phyloP scores from a whole-genome alignment of 805 yeast species.

The Yarrowia porcina region DNA sequence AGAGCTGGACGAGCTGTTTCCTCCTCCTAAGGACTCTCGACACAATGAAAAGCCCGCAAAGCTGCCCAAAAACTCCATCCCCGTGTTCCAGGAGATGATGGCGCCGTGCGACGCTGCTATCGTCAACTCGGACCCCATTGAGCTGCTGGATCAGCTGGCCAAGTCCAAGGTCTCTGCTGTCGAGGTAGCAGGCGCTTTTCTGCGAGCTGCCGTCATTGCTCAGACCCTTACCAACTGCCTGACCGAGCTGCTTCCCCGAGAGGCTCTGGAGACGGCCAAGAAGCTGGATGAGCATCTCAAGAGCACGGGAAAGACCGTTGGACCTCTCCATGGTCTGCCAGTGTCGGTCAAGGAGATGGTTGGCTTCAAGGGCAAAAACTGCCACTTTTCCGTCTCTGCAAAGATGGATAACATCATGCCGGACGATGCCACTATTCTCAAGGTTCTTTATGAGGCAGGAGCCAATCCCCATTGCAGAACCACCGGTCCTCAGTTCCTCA shows the following conservation, averaged over 20 bases:
- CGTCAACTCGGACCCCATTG: slow-evolving; percentile 34
- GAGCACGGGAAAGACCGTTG: slow-evolving; percentile 48
- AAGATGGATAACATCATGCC: slow-evolving; percentile 12
- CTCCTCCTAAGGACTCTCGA: slow-evolving; percentile 29
- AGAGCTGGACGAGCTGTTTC: slow-evolving; percentile 29
- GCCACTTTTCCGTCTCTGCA: slow-evolving; percentile 8
- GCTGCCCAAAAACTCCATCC: slow-evolving; percentile 30
- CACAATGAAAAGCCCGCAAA: slow-evolving; percentile 28
- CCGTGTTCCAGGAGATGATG: slow-evolving; percentile 28
- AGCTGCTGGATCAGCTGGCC: slow-evolving; percentile 43
- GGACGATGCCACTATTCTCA: slow-evolving; percentile 27
- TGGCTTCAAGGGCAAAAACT: slow-evolving; percentile 24
- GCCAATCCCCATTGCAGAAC: slow-evolving; percentile 65
- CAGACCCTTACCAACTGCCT: slow-evolving; percentile 58
- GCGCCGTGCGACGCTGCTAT: slow-evolving; percentile 27
- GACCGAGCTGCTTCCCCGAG: slow-evolving; percentile 37
- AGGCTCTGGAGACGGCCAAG: slow-evolving; percentile 42
- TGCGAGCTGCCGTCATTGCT: slow-evolving; percentile 54
- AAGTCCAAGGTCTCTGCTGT: slow-evolving; percentile 45
- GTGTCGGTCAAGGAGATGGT: slow-evolving; percentile 43
- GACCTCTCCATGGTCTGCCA: slow-evolving; percentile 66
- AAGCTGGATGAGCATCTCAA: slow-evolving; percentile 50
- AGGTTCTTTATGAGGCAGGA: slow-evolving; percentile 41
- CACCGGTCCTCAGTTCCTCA: slow-evolving; percentile 52
- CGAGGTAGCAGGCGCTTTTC: slow-evolving; percentile 51